These are phyloP conservation scores for Penicillium sp. DNA, from an alignment of 2,329 filamentous ascomycete genomes.

Conservation along the genomic window DNA sequence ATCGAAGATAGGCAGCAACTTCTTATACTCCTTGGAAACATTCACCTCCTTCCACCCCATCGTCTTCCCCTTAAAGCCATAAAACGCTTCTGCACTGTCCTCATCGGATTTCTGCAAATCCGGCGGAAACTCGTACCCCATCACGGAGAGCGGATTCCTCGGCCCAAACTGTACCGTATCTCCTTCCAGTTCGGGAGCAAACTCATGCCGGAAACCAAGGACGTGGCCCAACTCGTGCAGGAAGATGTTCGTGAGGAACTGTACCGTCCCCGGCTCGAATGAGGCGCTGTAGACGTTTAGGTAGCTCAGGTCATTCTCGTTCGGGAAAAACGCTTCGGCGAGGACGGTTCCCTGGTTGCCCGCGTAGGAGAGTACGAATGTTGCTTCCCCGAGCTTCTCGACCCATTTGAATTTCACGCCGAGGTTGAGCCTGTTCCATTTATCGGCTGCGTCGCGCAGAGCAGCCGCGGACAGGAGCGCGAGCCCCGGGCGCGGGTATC, in stretches of 20 bases:
- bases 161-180: conserved; percentile 14
- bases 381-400: not conserved
- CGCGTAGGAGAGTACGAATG: not conserved
- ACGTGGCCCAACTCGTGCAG: conserved; percentile 20
- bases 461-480: not conserved
- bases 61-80: not conserved
- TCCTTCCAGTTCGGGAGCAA: not conserved
- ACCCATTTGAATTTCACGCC: not conserved
- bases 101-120: conserved; percentile 6
- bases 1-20: too few species aligned
- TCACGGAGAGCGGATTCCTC: conserved; percentile 12
- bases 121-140: conserved; percentile 15
- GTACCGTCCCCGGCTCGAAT: conserved; percentile 11
- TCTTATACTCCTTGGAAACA: too few species aligned
- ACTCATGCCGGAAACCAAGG: conserved; percentile 16
- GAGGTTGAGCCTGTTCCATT: not conserved
- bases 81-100: not conserved
- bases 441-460: not conserved
- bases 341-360: not conserved
- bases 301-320: not conserved
- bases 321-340: not conserved
- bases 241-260: conserved; percentile 18
- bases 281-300: conserved; percentile 14
- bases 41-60: too few species aligned
- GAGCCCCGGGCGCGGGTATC: not conserved